A percentile compares a stretch with the other conserved stretches of the same genome.
Conservation (phyloP, 306 rosid species). For the Acacia acuminata region DNA sequence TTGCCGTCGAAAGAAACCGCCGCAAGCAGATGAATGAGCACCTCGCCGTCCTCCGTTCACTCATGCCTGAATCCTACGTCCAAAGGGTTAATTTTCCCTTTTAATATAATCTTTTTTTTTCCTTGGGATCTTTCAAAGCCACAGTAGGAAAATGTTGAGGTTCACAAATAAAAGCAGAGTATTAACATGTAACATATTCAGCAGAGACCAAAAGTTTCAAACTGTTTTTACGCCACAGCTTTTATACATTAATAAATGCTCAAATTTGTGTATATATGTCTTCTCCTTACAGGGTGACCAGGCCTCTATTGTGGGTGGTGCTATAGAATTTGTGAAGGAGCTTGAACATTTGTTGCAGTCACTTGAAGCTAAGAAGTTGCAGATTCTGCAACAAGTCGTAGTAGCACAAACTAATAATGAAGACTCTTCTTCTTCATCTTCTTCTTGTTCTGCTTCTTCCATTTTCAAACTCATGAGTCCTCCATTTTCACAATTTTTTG, state of each 20-base stretch:
- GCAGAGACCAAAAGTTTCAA: constrained; percentile 2
- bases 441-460: background rate
- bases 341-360: constrained; percentile 74
- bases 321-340: constrained; percentile 87
- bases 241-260: background rate
- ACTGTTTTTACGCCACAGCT: constrained; percentile 7
- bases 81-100: constrained; percentile 72
- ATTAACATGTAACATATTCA: constrained; percentile 26
- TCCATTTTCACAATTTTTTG: constrained; percentile 65
- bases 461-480: constrained; percentile 39
- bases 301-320: constrained; percentile 96
- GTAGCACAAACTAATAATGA: constrained; percentile 39
- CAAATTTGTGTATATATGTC: background rate
- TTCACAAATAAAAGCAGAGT: constrained; percentile 16
- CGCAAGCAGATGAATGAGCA: constrained; percentile 92
- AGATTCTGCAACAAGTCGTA: constrained; percentile 40
- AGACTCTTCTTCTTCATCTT: constrained; percentile 14
- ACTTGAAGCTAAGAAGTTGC: constrained; percentile 77
- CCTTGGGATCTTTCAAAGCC: constrained; percentile 7
- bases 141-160: background rate
- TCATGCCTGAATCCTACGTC: constrained; percentile 84
- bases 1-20: constrained; percentile 89
- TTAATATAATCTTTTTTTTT: background rate
- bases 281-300: constrained; percentile 76
- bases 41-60: constrained; percentile 81